These are phyloP conservation scores for Megacollybia platyphylla DNA, from an alignment of 1,284 basidiomycete species.

Conservation along the genomic window DNA sequence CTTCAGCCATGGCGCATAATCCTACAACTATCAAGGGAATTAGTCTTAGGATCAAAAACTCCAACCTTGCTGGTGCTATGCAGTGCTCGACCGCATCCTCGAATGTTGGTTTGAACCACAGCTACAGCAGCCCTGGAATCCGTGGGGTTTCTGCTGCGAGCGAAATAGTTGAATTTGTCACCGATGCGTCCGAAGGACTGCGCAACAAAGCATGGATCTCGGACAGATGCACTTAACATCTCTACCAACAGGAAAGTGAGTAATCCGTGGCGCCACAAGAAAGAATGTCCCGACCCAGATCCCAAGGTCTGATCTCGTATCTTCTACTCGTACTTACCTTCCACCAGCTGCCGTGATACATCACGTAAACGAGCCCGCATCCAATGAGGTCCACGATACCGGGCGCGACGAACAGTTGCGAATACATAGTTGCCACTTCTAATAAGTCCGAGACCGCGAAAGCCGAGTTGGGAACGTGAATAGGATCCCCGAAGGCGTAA, in stretches of 20 bases:
- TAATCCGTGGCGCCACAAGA: slow-evolving; percentile 15
- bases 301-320: slow-evolving; percentile 1
- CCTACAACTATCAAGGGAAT: slow-evolving; percentile 12
- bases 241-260: too few relatives aligned
- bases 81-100: slow-evolving; percentile 3
- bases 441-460: slow-evolving; percentile 27
- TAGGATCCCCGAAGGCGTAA: slow-evolving; percentile 29
- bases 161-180: slow-evolving; percentile 13
- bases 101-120: slow-evolving; percentile 26
- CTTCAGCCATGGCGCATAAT: slow-evolving; percentile 22
- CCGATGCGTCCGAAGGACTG: slow-evolving; percentile 20
- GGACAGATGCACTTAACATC: slow-evolving; percentile 13
- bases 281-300: not conserved
- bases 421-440: slow-evolving; percentile 26
- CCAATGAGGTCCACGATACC: slow-evolving; percentile 35
- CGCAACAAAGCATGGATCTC: slow-evolving; percentile 24
- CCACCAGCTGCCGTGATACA: slow-evolving; percentile 28
- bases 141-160: not conserved
- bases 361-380: slow-evolving; percentile 31
- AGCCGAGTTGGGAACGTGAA: slow-evolving; percentile 32
- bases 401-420: slow-evolving; percentile 30
- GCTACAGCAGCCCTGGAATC: slow-evolving; percentile 19
- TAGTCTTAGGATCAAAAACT: slow-evolving; percentile 22
- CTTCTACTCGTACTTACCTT: slow-evolving; percentile 13
- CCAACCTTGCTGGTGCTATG: slow-evolving; percentile 19